Evolutionary conservation across 306 rosid species (phyloP).

Genomic region (Betula pendula): DNA sequence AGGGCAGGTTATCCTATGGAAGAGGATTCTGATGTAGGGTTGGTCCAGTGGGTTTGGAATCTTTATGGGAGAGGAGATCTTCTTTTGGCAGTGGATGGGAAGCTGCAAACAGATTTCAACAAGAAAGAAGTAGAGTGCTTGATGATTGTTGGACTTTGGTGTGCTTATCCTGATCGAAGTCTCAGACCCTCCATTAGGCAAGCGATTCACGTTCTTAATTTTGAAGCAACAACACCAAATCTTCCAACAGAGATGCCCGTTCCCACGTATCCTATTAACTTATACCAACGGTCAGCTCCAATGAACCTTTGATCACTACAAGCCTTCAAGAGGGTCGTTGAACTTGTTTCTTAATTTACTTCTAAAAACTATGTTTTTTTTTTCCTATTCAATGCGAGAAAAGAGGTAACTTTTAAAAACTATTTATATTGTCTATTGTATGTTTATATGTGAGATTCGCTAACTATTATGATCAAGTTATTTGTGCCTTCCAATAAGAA

Average conservation of each 20-base stretch:
- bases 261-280: background rate
- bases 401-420: no score
- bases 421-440: no score
- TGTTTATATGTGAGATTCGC: no score
- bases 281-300: background rate
- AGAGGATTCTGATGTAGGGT: background rate
- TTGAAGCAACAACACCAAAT: background rate
- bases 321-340: background rate
- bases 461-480: no score
- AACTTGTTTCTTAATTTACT: background rate
- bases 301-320: background rate
- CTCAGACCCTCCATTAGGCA: background rate
- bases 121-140: conserved; percentile 2
- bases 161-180: conserved; percentile 8
- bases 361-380: no score
- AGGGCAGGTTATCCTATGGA: background rate
- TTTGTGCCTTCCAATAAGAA: no score
- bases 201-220: background rate
- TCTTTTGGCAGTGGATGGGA: background rate
- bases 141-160: conserved; percentile 19
- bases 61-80: conserved; percentile 3
- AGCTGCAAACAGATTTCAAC: background rate
- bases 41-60: conserved; percentile 13
- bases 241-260: background rate
- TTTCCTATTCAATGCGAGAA: no score